Conservation (phyloP, 2,329 filamentous ascomycete genomes). For the Beauveria sp. region DNA sequence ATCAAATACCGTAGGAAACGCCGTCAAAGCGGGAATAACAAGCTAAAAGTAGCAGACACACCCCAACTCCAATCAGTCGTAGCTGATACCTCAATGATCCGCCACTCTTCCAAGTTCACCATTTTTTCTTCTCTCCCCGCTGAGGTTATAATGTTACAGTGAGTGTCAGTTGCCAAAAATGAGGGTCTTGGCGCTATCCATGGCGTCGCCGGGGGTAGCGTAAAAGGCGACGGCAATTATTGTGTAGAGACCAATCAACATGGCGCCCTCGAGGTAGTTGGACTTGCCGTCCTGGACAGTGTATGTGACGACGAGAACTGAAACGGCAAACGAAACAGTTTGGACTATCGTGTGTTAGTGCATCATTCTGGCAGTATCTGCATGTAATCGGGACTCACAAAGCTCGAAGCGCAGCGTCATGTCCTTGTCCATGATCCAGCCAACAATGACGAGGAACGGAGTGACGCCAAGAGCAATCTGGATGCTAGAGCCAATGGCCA, state of each 20-base stretch:
- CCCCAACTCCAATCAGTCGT: background rate
- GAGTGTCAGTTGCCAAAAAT: slow-evolving; percentile 2
- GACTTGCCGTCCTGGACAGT: slow-evolving; percentile 75
- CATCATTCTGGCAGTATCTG: background rate
- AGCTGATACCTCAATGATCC: background rate
- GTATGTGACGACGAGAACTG: slow-evolving; percentile 67
- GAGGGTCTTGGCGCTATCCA: slow-evolving; percentile 28
- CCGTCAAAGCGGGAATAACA: background rate
- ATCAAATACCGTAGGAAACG: background rate
- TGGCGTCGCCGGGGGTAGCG: slow-evolving; percentile 41
- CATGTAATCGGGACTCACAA: slow-evolving; percentile 23
- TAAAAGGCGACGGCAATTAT: slow-evolving; percentile 57
- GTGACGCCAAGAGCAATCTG: slow-evolving; percentile 79
- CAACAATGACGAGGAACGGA: slow-evolving; percentile 70
- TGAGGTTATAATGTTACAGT: background rate
- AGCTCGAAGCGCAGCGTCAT: slow-evolving; percentile 78
- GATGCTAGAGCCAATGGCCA: slow-evolving; percentile 74
- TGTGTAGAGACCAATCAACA: slow-evolving; percentile 48
- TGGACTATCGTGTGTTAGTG: slow-evolving; percentile 41
- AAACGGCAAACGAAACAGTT: slow-evolving; percentile 70
- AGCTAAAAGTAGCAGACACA: background rate
- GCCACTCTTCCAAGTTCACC: background rate
- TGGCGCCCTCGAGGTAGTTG: slow-evolving; percentile 76
- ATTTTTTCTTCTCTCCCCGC: background rate
- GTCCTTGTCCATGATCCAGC: slow-evolving; percentile 64